Percentiles rank a stretch among this genome's conserved stretches.
These are phyloP conservation scores for Spathaspora sp. DNA, from an alignment of 1,139 yeast species.

Conservation along the genomic window DNA sequence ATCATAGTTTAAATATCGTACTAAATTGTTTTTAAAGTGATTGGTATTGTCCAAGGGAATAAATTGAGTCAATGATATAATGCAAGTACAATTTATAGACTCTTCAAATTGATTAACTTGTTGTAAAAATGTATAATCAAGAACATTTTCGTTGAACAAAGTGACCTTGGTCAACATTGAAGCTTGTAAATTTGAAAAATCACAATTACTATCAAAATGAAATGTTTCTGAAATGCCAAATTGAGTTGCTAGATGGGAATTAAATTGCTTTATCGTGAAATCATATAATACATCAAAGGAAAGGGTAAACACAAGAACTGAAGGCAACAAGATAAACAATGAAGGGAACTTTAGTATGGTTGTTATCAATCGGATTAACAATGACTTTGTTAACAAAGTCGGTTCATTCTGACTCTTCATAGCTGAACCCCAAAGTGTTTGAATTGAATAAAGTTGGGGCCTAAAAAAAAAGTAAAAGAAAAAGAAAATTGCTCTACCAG, in stretches of 20 bases:
- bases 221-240: constrained; percentile 1
- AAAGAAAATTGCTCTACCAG: too few species aligned
- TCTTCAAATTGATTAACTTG: constrained; percentile 5
- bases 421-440: neutral
- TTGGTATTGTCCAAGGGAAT: neutral
- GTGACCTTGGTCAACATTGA: neutral
- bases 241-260: constrained; percentile 9
- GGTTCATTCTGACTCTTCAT: neutral
- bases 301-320: constrained; percentile 47
- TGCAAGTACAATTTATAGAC: constrained; percentile 5
- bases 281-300: constrained; percentile 39
- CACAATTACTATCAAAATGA: neutral
- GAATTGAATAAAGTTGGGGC: too few species aligned
- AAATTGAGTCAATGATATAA: constrained; percentile 5
- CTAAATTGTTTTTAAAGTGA: constrained; percentile 18
- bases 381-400: neutral
- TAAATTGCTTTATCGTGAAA: constrained; percentile 19
- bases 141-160: constrained; percentile 5
- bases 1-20: constrained; percentile 29
- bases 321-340: constrained; percentile 49
- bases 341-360: constrained; percentile 27
- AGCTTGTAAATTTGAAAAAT: neutral
- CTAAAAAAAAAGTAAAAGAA: too few species aligned
- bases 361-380: constrained; percentile 3
- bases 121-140: constrained; percentile 6